Conservation (phyloP, 495 filamentous ascomycete species). For the Arthonia radiata region DNA sequence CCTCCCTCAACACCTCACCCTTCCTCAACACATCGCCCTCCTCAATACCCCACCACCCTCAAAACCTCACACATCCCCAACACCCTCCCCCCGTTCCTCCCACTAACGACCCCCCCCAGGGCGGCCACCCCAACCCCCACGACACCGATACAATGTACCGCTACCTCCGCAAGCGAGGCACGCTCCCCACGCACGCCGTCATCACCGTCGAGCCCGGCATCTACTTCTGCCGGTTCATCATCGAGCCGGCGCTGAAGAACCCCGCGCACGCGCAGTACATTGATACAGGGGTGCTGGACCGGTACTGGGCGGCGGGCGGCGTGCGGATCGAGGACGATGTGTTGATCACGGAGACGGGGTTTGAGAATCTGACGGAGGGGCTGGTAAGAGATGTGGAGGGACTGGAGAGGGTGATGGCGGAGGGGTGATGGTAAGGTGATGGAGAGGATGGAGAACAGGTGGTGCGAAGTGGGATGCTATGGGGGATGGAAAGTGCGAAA, state of each 20-base stretch:
- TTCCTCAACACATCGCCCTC: no score
- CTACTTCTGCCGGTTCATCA: constrained; percentile 87
- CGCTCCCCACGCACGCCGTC: constrained; percentile 47
- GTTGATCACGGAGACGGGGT: constrained; percentile 50
- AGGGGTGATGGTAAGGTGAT: no score
- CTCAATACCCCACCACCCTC: no score
- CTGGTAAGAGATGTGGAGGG: constrained; percentile 49
- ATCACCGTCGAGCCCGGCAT: constrained; percentile 84
- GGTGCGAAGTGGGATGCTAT: no score
- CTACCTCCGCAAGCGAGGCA: constrained; percentile 62
- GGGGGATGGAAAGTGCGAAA: no score
- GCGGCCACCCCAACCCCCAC: constrained; percentile 62
- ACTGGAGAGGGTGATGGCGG: constrained; percentile 31
- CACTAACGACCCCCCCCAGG: no score
- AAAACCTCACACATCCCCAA: no score
- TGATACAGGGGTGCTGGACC: constrained; percentile 42
- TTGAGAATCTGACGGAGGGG: constrained; percentile 56
- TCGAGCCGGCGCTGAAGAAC: constrained; percentile 55
- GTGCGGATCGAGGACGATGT: constrained; percentile 83
- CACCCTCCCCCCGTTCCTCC: no score
- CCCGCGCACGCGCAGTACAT: constrained; percentile 47
- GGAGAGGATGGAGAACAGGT: no score
- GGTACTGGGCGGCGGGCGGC: constrained; percentile 77
- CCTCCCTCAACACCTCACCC: no score
- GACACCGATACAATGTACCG: constrained; percentile 68